Base-by-base conservation (phyloP, 2,329 filamentous ascomycete species). In the Phoma sp. region DNA sequence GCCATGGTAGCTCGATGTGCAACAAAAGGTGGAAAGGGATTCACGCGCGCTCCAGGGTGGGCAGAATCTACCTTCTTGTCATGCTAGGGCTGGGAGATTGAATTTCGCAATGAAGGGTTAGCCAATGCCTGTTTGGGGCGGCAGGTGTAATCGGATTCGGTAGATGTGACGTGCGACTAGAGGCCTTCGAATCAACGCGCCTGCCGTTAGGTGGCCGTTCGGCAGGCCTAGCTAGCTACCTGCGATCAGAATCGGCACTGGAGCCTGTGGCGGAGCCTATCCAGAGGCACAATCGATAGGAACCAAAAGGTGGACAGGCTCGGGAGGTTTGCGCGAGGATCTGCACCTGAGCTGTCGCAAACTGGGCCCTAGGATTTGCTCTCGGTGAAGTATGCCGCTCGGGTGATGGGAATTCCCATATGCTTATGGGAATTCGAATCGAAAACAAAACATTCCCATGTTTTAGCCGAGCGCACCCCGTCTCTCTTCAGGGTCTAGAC, bases 1-100 rank as follows among this genome's bases (percentile, higher is more conserved):
- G 64, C 64, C 69, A 73, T 73, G 23, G 52, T 51, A 43, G 46
- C 47, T 62, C 51, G 56, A 45, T 35, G 47, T 43, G 51, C 54
- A 46, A 55, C 49, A 35, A 49, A 47, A 37, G 40, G 47, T 36
- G 47, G 52, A 50, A 55, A 43, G 36, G 47, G 38, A 53, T 52
- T 58, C 40, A 50, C 46, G 55, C 49, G 45, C 47, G 59, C 61
- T 68, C 64, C 61, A 50, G 61, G 62, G 9, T 29, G 60, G 48
- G 29, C 35, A 43, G 36, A 35, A 33, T 36, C 52, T 47, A 52
- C 51, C 39, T 47, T 54, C 57, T 58, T 55, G 59, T 42, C 61
- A 65, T 66, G 55, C 52, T 60, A 30, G 56, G 25, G 54, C 33
- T 43, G 33, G 24, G 30, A 42, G 39, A 27, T 48, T 39, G 35